Evolutionary conservation across 1,284 basidiomycete genomes (phyloP), one percentile per base, ranked within the genome.

Genomic region (Naganishia sp.): DNA sequence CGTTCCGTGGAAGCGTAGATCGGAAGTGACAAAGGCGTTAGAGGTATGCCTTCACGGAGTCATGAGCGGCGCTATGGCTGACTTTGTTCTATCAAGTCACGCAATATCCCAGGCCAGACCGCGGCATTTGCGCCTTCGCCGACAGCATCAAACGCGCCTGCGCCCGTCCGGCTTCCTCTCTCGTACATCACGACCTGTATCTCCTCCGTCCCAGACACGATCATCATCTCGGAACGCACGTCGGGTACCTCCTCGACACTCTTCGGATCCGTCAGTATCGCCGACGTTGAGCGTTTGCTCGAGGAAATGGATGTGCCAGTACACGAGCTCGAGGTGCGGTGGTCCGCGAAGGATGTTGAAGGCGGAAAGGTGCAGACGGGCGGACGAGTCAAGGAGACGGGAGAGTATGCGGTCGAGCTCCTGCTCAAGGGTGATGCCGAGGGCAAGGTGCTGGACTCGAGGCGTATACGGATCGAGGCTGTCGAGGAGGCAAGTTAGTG

Each of bases 1-100:
- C 23, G 32, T 67, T 6, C 65, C 65, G 18, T 67, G 65, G 65
- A 67, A 67, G 51, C 57, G 57, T 23, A 61, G 52, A 55, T 61
- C 56, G 15, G 51, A 62, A 25, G 46, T 67, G 3, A 51, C 50
- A 1, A 53, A 53, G 28, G 46, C 57, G n/a, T 54, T 67, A 9
- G 65, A 58, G 45, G 57, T 67, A 42, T 11, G 32, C 10, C 5
- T 35, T 35, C 32, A 35, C 32, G 10, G 6, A 35, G 32, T 35
- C 5, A 35, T 5, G 10, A 5, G 32, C 13, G 7, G 35, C 35
- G 2, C 35, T 10, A 39, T 39, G 10, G 13, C 35, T 39, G 35
- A 39, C 5, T 28, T 28, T 17, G 46, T 17, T 47, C 5, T n/a
- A 53, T 9, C 21, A 23, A 31, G 17, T n/a, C 28, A 7, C 13